Evolutionary conservation across 192 early-diverging fungal genomes (phyloP).

Genomic region (Linderina pennispora): DNA sequence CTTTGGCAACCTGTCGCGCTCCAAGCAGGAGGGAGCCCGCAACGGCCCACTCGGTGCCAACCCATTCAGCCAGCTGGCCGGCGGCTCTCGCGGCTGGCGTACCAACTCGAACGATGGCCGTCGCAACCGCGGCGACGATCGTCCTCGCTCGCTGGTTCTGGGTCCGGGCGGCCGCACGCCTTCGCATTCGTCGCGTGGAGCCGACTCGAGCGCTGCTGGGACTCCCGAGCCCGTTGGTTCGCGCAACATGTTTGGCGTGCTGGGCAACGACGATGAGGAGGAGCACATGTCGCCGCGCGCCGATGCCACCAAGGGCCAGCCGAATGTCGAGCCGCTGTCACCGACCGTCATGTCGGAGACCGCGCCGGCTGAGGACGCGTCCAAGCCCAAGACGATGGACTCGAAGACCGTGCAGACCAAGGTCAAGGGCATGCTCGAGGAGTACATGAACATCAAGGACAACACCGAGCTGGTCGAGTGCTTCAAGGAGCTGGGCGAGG

Average conservation of each 20-base stretch:
- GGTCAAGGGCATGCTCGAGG: slow-evolving; percentile 53
- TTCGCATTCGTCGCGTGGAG: slow-evolving; percentile 38
- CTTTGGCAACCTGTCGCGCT: slow-evolving; percentile 67
- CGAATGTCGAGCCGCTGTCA: slow-evolving; percentile 14
- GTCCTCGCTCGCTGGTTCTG: slow-evolving; percentile 8
- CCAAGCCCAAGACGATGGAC: slow-evolving; percentile 34
- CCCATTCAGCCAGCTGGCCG: slow-evolving; percentile 31
- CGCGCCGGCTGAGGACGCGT: slow-evolving; percentile 8
- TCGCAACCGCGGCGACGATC: slow-evolving; percentile 32
- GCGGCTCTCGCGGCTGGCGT: slow-evolving; percentile 51
- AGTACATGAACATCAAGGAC: slow-evolving; percentile 55
- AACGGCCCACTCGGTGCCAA: slow-evolving; percentile 29
- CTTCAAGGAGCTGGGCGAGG: slow-evolving; percentile 63
- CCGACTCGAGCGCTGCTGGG: slow-evolving; percentile 41
- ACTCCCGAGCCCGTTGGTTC: slow-evolving; percentile 43
- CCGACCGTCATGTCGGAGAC: slow-evolving; percentile 7
- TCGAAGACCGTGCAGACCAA: slow-evolving; percentile 45
- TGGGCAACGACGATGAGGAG: slow-evolving; percentile 39
- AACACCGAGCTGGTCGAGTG: slow-evolving; percentile 58
- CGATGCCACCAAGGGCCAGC: slow-evolving; percentile 20
- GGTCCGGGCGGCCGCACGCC: slow-evolving; percentile 34
- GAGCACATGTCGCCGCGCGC: slow-evolving; percentile 26
- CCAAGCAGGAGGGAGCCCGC: slow-evolving; percentile 40
- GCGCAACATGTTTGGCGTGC: slow-evolving; percentile 43
- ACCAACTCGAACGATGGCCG: slow-evolving; percentile 42